A percentile compares a stretch with the other conserved stretches of the same genome.
phyloP scores from a whole-genome alignment of 2,329 filamentous ascomycete species.

The Ilyonectria mors-panacis region DNA sequence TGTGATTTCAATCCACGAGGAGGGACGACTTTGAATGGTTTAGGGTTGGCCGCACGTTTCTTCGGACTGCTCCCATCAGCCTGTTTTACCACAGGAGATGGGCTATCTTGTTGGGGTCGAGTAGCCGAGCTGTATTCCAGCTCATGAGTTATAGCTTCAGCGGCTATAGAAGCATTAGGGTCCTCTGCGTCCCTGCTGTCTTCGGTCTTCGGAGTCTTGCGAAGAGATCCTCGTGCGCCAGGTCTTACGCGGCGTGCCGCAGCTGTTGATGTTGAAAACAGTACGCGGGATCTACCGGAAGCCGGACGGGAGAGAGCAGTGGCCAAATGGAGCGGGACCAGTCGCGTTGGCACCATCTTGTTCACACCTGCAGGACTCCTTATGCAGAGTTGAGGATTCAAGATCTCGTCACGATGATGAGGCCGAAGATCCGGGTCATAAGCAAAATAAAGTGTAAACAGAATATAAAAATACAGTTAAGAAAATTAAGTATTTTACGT shows the following conservation, averaged over 20 bases:
- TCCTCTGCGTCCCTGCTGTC: not conserved
- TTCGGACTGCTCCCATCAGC: constrained; percentile 1
- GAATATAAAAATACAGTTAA: not conserved
- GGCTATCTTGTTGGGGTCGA: not conserved
- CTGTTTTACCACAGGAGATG: not conserved
- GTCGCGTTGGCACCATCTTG: constrained; percentile 21
- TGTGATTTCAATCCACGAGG: constrained; percentile 39
- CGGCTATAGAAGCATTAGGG: not conserved
- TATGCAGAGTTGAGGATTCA: not conserved
- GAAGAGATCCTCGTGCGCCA: not conserved
- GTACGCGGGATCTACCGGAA: not conserved
- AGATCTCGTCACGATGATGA: not conserved
- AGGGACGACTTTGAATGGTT: constrained; percentile 18
- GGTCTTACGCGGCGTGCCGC: constrained; percentile 5
- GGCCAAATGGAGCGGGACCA: not conserved
- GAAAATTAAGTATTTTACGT: not conserved
- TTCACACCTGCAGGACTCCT: not conserved
- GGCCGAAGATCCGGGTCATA: too few species aligned
- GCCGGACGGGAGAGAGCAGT: not conserved
- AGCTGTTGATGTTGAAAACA: constrained; percentile 25
- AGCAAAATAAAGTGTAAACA: not conserved
- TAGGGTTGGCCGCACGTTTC: constrained; percentile 24
- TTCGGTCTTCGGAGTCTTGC: not conserved
- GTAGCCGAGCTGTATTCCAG: not conserved
- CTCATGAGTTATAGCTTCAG: not conserved